Base-by-base conservation (phyloP, 208 protist genomes). In the Trypanosoma melophagium region DNA sequence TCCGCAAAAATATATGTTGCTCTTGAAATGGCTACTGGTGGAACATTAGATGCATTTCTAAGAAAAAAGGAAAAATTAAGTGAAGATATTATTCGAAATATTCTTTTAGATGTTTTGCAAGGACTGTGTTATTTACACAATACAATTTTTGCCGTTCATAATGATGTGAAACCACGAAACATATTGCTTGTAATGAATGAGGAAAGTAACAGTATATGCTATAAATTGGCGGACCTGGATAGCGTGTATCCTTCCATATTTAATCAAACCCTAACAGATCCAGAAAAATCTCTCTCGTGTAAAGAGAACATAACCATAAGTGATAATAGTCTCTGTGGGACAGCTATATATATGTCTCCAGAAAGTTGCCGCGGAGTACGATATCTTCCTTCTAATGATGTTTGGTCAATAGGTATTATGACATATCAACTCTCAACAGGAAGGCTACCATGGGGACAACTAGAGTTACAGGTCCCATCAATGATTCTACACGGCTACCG, bases 111-210 rank as follows among this genome's bases (percentile, higher is more conserved):
- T 69, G 49, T 89, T 21, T 50, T 90, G 1, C 9, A 44, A 9
- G 73, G 62, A 7, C 54, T 95, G 24, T 64, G 78, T 38, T 89
- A 83, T 57, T 40, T 95, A 31, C 89, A 95, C 59, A 76, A 83
- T 12, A 62, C 65, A 24, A 41, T 77, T 42, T 59, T 68, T 14
- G 21, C 71, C 13, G 84, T 89, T 2, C 89, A 95, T 79, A 92
- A 92, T 55, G 90, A 96, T 56, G 44, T 96, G 16, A 96, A 96
- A 63, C 84, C 90, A 13, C 86, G 83, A 31, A 96, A 96, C 62
- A 89, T 93, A 71, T 64, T 96, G 2, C 42, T 92, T 40, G 85
- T 84, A 19, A 71, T 14, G 25, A 62, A 64, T 58, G 50, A 67
- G n/a, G 52, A 21, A 21, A 66, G 2, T 28, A n/a, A 44, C 1